Evolutionary conservation across 208 protist genomes (phyloP).

Genomic region (Tritrichomonas foetus): DNA sequence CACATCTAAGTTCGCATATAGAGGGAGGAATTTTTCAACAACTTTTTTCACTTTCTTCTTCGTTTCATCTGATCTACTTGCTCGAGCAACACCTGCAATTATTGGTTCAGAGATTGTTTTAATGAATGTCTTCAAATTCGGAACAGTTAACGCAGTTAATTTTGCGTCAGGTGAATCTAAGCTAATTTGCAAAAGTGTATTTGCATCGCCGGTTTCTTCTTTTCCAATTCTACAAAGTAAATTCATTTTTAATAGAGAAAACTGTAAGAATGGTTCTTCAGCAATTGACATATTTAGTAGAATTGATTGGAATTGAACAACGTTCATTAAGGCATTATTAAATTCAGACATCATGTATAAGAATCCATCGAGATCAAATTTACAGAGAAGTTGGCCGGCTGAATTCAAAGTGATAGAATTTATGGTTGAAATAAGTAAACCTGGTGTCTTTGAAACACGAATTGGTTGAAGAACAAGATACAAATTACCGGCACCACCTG

Average conservation of each 20-base stretch:
- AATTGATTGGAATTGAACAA: too few species aligned
- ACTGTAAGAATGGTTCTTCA: neutral
- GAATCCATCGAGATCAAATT: neutral
- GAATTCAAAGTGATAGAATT: neutral
- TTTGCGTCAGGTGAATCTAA: neutral
- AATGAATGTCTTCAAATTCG: neutral
- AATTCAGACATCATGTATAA: neutral
- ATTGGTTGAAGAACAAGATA: neutral
- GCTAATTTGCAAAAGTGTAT: neutral
- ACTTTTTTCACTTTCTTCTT: neutral
- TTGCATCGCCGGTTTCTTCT: neutral
- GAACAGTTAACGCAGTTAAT: neutral
- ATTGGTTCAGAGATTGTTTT: constrained; percentile 25
- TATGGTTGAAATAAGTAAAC: neutral
- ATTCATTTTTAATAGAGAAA: neutral
- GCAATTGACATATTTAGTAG: too few species aligned
- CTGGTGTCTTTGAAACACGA: neutral
- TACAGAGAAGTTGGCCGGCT: neutral
- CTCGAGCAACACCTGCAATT: neutral
- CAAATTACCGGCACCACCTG: neutral
- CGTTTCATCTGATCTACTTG: neutral
- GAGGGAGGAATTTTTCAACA: neutral
- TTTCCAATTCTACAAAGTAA: neutral
- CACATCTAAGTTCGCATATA: neutral
- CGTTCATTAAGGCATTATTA: too few species aligned